Evolutionary conservation across 768 basidiomycete species (phyloP), one percentile per base, ranked within the genome.

Genomic region (Thelephora aurantiotincta): DNA sequence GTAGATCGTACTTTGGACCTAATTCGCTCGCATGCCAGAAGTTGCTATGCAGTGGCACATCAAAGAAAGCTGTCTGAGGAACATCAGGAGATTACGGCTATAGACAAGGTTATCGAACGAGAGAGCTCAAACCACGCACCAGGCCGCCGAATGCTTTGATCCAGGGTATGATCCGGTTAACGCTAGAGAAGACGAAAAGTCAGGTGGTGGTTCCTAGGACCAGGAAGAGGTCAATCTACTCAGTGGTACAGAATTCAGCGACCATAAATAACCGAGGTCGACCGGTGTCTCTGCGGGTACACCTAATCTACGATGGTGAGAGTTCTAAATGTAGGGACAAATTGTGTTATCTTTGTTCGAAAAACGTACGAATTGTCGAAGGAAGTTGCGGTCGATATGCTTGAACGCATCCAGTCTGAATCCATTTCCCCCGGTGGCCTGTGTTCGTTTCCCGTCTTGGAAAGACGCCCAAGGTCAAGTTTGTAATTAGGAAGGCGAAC

Each of bases 351-450:
- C 42, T 4, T 11, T 26, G 3, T 30, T 20, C 14, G 60, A 9
- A 30, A 9, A 9, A 30, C 74, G 60, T 52, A 87, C 88, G 65
- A 85, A 89, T 33, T 73, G 68, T 2, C 74, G 57, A n/a, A 84
- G 62, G 55, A 88, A 89, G 19, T 66, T 64, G 48, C 72, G 67
- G 60, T 91, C 86, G 44, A 86, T 80, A 54, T 96, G 92, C 60
- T 94, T 96, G 53, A 92, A 84, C 14, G 91, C 92, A 58, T 94
- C 92, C 23, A 94, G 70, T 44, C 90, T 74, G 60, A 92, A 90
- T 11, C 91, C 92, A 30, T 64, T 62, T 11, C 75, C 80, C 6
- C 73, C 75, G 2, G 80, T 84, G 1, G 74, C 79, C 85, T 88
- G 46, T 18, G 26, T 7, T 35, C 11, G 20, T 34, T 14, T 50